A percentile compares a stretch with the other conserved stretches of the same genome.
phyloP scores from a whole-genome alignment of 176 grass and related monocot genomes.

The Carex cristatella region DNA sequence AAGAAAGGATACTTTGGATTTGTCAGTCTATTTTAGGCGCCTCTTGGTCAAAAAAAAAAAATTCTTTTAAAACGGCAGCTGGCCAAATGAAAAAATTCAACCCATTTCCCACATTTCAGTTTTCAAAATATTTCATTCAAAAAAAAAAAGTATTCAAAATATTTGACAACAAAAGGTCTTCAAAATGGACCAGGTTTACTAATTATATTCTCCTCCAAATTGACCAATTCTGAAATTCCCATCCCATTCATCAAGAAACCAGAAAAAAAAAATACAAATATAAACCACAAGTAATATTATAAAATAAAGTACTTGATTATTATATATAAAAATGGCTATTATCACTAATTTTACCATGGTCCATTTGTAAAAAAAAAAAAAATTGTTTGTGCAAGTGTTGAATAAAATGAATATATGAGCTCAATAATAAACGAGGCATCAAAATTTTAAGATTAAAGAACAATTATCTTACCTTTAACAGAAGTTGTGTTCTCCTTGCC shows the following conservation, averaged over 20 bases:
- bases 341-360: background rate
- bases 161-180: background rate
- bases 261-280: background rate
- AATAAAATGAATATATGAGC: background rate
- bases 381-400: background rate
- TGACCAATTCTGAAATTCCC: background rate
- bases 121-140: background rate
- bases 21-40: background rate
- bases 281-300: background rate
- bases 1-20: background rate
- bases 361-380: background rate
- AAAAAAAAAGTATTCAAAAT: background rate
- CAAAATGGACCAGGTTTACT: conserved; percentile 1
- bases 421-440: background rate
- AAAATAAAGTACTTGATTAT: background rate
- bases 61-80: background rate
- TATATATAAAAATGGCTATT: background rate
- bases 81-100: background rate
- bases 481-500: background rate
- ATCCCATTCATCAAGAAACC: background rate
- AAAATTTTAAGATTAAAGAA: background rate
- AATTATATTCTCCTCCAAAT: background rate
- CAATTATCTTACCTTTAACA: conserved; percentile 5
- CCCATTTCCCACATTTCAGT: background rate
- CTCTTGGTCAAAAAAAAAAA: background rate